Evolutionary conservation across 2,329 filamentous ascomycete genomes (phyloP).

Genomic region (Pestalotiopsis sp.): DNA sequence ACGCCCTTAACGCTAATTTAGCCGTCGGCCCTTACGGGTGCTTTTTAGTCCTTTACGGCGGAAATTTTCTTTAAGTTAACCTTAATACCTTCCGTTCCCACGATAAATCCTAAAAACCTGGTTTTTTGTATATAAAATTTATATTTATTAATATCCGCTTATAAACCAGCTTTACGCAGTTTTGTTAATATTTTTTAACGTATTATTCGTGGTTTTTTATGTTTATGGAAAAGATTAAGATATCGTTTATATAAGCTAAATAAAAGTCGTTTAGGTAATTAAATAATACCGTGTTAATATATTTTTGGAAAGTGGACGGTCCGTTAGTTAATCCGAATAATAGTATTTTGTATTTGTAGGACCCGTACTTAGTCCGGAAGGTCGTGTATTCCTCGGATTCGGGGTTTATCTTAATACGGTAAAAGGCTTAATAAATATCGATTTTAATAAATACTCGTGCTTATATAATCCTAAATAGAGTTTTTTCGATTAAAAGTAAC

Average conservation of each 20-base stretch:
- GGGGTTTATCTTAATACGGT: constrained; percentile 5
- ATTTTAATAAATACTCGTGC: constrained; percentile 15
- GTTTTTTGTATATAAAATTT: background rate
- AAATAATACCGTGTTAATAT: constrained; percentile 12
- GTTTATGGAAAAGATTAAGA: constrained; percentile 10
- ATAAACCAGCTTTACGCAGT: background rate
- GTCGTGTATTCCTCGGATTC: constrained; percentile 8
- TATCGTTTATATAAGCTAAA: constrained; percentile 14
- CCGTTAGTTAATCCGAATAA: constrained; percentile 7
- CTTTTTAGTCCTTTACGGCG: constrained; percentile 7
- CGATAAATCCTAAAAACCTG: background rate
- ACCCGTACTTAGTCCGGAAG: background rate
- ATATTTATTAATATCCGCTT: background rate
- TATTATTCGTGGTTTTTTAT: background rate
- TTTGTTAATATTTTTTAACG: background rate
- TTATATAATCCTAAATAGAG: constrained; percentile 4
- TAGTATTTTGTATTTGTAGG: constrained; percentile 16
- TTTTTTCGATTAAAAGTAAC: constrained; percentile 15
- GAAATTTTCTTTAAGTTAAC: background rate
- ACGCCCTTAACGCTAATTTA: constrained; percentile 2
- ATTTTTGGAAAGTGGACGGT: constrained; percentile 10
- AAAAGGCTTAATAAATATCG: constrained; percentile 12
- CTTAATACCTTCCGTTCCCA: background rate
- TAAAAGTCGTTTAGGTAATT: constrained; percentile 13
- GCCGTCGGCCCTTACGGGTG: background rate